Evolutionary conservation across 2,329 filamentous ascomycete genomes (phyloP), one percentile per base, ranked within the genome.

Genomic region (Proliferodiscus dingleyae): DNA sequence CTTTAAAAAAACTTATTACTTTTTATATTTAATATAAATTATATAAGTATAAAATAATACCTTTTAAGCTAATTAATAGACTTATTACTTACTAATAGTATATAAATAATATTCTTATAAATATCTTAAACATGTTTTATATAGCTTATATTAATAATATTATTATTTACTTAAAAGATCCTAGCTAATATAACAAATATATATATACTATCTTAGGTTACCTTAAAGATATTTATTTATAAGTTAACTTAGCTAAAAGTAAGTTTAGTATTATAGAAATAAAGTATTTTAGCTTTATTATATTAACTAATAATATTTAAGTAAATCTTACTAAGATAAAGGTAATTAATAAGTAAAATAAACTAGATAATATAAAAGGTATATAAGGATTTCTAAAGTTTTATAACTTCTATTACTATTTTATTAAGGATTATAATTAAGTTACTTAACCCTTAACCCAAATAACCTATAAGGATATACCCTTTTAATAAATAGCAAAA

Each of bases 11-110:
- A 41, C 46, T 53, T 33, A 61, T 53, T 2, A 44, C 56, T 2
- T 52, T 58, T 37, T 32, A 30, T 26, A 58, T 39, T 6, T 23
- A 45, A 22, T 64, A 55, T 41, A 46, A 55, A 11, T 46, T 58
- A 1, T 65, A 53, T 46, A 43, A 66, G 40, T 65, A 59, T 23
- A n/a, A 48, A 16, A 52, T 64, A 1, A 62, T 58, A 40, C 51
- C 50, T 1, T 64, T 66, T 53, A 43, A 61, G 9, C 32, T 61
- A 15, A 49, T 45, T 13, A 61, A 60, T 38, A 47, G 43, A 33
- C 50, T 39, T 19, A 49, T 37, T 21, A 48, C 46, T 23, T 49
- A 50, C 43, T 23, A 57, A 29, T 22, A 23, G 21, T 44, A 48
- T 39, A 52, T 54, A 22, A 51, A 60, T 45, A 22, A 51, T 26